Evolutionary conservation across 108 stramenopile genomes (phyloP).

Genomic region (Epithemia pelagica): DNA sequence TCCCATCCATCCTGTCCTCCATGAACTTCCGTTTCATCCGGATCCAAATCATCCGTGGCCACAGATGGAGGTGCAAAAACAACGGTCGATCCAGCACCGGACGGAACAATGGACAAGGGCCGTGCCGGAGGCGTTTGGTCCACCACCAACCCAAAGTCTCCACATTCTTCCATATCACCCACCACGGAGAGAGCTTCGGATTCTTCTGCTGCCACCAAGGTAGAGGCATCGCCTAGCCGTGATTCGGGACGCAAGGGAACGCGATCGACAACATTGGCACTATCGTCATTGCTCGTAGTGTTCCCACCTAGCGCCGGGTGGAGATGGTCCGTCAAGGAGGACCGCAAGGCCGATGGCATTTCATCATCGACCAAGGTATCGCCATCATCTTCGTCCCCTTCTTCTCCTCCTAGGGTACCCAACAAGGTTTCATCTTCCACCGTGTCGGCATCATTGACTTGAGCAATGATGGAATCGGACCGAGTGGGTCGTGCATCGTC

Average conservation of each 20-base stretch:
- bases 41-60: conserved; percentile 28
- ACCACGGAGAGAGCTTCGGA: conserved; percentile 41
- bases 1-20: conserved; percentile 24
- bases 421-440: conserved; percentile 1
- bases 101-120: not conserved
- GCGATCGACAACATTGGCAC: conserved; percentile 33
- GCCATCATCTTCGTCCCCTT: conserved; percentile 6
- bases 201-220: conserved; percentile 35
- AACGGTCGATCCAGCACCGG: conserved; percentile 36
- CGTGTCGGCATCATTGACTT: conserved; percentile 5
- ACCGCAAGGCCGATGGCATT: conserved; percentile 12
- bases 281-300: conserved; percentile 17
- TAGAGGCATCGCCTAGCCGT: conserved; percentile 32
- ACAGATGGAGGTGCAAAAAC: conserved; percentile 30
- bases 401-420: not conserved
- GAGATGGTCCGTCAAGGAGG: conserved; percentile 3
- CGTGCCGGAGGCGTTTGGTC: conserved; percentile 27
- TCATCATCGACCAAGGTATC: conserved; percentile 37
- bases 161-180: conserved; percentile 37
- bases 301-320: conserved; percentile 16
- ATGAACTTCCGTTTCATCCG: conserved; percentile 19
- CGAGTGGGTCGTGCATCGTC: conserved; percentile 9
- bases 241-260: conserved; percentile 32
- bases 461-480: conserved; percentile 18
- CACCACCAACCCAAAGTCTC: conserved; percentile 41